Conservation (phyloP, 352 stramenopile genomes). For the Globisporangium orthogonon region DNA sequence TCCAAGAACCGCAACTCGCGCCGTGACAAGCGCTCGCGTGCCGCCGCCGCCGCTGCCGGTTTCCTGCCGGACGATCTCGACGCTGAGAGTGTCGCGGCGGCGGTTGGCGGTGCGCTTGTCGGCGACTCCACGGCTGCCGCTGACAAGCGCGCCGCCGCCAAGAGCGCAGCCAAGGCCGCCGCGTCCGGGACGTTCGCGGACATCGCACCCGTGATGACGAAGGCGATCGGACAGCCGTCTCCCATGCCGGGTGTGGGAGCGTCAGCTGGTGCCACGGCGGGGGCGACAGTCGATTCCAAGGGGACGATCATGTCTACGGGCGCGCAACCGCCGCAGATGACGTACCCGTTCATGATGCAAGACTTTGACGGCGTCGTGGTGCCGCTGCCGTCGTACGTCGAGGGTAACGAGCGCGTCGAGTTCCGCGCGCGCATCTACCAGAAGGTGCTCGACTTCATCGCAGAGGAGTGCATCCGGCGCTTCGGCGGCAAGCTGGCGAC, state of each 20-base stretch:
- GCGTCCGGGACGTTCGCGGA: not conserved
- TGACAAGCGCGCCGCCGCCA: not conserved
- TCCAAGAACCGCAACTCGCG: conserved; percentile 72
- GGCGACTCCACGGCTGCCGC: not conserved
- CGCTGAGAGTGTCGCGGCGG: not conserved
- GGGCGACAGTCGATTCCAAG: not conserved
- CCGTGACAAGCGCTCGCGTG: conserved; percentile 35
- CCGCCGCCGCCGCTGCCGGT: not conserved
- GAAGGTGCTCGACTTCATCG: conserved; percentile 81
- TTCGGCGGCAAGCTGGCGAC: conserved; percentile 18
- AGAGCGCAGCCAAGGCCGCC: not conserved
- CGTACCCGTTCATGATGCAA: conserved; percentile 49
- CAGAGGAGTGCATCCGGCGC: conserved; percentile 66
- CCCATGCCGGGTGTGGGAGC: too few relatives aligned
- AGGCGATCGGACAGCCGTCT: not conserved
- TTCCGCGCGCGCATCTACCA: conserved; percentile 78
- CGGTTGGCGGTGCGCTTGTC: too few relatives aligned
- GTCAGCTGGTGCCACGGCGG: not conserved
- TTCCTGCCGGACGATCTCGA: not conserved
- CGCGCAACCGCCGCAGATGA: conserved; percentile 44
- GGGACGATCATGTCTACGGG: conserved; percentile 36
- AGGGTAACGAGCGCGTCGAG: conserved; percentile 62
- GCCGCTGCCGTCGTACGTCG: conserved; percentile 65
- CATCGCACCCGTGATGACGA: conserved; percentile 9
- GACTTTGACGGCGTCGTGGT: conserved; percentile 81